These are phyloP conservation scores for Fusarium subtropicale DNA, from an alignment of 2,329 filamentous ascomycete species.

Conservation along the genomic window DNA sequence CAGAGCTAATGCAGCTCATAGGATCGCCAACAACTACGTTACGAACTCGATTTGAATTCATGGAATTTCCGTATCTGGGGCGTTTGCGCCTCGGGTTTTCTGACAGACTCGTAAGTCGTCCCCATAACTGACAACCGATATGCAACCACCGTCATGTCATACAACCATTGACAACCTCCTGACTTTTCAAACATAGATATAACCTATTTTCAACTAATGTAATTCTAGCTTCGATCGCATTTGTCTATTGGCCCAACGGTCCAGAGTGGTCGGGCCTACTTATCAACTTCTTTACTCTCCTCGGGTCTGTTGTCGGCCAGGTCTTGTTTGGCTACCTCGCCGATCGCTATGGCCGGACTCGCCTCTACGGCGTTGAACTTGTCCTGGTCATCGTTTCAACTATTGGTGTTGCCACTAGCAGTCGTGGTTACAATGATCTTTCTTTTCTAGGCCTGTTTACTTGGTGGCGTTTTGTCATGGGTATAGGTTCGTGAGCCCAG, in stretches of 20 bases:
- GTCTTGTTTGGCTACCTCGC: slow-evolving; percentile 65
- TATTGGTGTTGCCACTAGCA: slow-evolving; percentile 66
- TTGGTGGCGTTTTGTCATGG: slow-evolving; percentile 68
- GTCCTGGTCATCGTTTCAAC: slow-evolving; percentile 67
- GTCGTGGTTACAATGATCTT: slow-evolving; percentile 61
- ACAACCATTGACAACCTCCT: background rate
- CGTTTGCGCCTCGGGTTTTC: slow-evolving; percentile 65
- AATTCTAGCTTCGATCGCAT: slow-evolving; percentile 64
- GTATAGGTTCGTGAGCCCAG: slow-evolving; percentile 55
- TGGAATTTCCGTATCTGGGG: slow-evolving; percentile 68
- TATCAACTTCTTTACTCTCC: slow-evolving; percentile 65
- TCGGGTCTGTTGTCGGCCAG: slow-evolving; percentile 65
- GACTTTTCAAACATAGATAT: slow-evolving; percentile 53
- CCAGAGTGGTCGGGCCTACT: slow-evolving; percentile 59
- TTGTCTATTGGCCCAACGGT: slow-evolving; percentile 64
- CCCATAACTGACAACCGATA: background rate
- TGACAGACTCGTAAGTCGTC: slow-evolving; percentile 62
- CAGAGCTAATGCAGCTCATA: slow-evolving; percentile 43
- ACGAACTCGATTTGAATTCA: slow-evolving; percentile 65
- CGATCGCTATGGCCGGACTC: slow-evolving; percentile 65
- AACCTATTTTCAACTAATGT: slow-evolving; percentile 67
- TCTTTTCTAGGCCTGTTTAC: slow-evolving; percentile 63
- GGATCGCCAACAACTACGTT: slow-evolving; percentile 64
- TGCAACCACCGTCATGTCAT: background rate
- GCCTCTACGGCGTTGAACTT: slow-evolving; percentile 67